Percentiles rank a stretch among this genome's conserved stretches.
These are phyloP conservation scores for Neurospora cerealis DNA, from an alignment of 495 filamentous ascomycete genomes.

Conservation along the genomic window DNA sequence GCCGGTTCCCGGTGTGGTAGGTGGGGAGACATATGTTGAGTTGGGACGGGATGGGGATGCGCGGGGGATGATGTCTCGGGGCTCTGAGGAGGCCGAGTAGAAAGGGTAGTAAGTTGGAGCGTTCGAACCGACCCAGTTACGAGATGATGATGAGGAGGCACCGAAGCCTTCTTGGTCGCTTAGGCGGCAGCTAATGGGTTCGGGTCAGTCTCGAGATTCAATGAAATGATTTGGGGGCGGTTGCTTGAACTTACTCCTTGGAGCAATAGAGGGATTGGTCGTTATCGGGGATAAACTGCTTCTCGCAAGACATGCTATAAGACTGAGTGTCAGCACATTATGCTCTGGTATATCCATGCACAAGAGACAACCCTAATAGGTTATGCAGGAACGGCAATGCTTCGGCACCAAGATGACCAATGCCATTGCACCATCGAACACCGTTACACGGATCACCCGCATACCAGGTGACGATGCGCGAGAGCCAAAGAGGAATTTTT, in stretches of 20 bases:
- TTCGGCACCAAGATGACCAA: neutral
- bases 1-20: conserved; percentile 26
- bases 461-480: conserved; percentile 36
- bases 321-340: conserved; percentile 13
- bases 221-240: neutral
- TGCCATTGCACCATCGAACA: conserved; percentile 10
- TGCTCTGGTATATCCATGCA: neutral
- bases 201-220: conserved; percentile 9
- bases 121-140: conserved; percentile 15
- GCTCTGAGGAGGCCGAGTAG: conserved; percentile 30
- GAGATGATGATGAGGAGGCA: conserved; percentile 17
- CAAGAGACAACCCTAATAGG: neutral
- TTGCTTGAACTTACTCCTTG: conserved; percentile 30
- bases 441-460: conserved; percentile 26
- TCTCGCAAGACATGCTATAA: conserved; percentile 42
- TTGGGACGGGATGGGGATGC: conserved; percentile 39
- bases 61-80: conserved; percentile 40
- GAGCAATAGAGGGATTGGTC: conserved; percentile 40
- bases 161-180: conserved; percentile 28
- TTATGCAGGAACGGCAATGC: conserved; percentile 34
- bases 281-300: conserved; percentile 36
- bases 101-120: conserved; percentile 22
- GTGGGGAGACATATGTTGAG: conserved; percentile 31
- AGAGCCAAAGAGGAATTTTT: conserved; percentile 23
- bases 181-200: conserved; percentile 31